Percentiles rank a stretch among this genome's conserved stretches.
Evolutionary conservation across 1,284 basidiomycete genomes (phyloP).

Genomic region (Naganishia albida): DNA sequence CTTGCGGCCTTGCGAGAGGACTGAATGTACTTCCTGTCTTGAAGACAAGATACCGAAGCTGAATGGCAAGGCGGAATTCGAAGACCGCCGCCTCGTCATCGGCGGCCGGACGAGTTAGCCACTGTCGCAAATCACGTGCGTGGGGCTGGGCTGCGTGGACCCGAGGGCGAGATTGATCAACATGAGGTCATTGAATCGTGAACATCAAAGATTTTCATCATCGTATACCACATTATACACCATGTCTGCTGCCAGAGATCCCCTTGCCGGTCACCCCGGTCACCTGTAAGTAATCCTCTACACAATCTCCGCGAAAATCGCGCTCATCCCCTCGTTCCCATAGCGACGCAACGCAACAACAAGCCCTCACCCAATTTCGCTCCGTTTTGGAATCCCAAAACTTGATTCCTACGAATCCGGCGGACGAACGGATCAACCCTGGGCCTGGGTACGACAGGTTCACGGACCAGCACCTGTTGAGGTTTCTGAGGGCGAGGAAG

Average conservation of each 20-base stretch:
- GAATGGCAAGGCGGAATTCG: too few relatives aligned
- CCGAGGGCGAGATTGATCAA: conserved; percentile 2
- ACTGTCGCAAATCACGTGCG: conserved; percentile 13
- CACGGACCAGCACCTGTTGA: conserved; percentile 76
- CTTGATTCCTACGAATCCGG: conserved; percentile 28
- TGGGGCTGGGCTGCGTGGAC: conserved; percentile 19
- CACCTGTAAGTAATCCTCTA: conserved; percentile 65
- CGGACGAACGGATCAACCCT: conserved; percentile 44
- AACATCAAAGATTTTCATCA: too few relatives aligned
- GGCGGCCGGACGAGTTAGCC: conserved; percentile 9
- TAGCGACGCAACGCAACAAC: conserved; percentile 64
- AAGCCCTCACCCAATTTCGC: conserved; percentile 71
- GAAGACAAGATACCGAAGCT: too few relatives aligned
- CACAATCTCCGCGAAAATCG: background rate
- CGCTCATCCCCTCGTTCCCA: conserved; percentile 3
- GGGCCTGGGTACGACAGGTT: conserved; percentile 63
- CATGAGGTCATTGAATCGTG: conserved; percentile 4
- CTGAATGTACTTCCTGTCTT: too few relatives aligned
- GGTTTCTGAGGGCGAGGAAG: conserved; percentile 90
- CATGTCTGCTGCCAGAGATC: conserved; percentile 49
- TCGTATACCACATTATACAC: conserved; percentile 1
- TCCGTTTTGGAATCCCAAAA: conserved; percentile 40
- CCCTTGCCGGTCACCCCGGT: conserved; percentile 74
- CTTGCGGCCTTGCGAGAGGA: too few relatives aligned
- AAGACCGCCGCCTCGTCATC: background rate